phyloP scores from a whole-genome alignment of 2,329 filamentous ascomycete genomes.

The Rachicladosporium sp. region DNA sequence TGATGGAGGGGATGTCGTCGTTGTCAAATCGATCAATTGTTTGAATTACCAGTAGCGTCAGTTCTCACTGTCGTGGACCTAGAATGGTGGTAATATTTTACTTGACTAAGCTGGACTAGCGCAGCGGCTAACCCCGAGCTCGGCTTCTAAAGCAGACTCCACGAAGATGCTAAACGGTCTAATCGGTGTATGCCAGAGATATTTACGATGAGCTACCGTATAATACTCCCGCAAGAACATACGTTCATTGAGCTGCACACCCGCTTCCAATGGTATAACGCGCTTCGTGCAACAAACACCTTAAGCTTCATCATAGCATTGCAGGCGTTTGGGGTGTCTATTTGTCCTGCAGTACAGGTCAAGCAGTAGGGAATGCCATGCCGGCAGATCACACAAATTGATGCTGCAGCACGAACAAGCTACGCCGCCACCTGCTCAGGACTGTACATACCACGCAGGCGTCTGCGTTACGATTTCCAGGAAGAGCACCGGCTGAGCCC shows the following conservation, averaged over 20 bases:
- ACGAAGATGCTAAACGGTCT: too few relatives aligned
- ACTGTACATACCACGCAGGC: neutral
- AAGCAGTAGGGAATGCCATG: slow-evolving; percentile 5
- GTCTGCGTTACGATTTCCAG: neutral
- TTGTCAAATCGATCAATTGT: slow-evolving; percentile 20
- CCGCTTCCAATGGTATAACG: too few relatives aligned
- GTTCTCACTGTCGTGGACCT: neutral
- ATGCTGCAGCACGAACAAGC: slow-evolving; percentile 4
- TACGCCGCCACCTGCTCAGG: neutral
- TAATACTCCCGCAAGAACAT: neutral
- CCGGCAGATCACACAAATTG: slow-evolving; percentile 5
- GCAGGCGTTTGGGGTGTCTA: neutral
- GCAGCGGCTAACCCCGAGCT: neutral
- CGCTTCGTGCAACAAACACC: too few relatives aligned
- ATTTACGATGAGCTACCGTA: slow-evolving; percentile 1
- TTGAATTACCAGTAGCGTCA: slow-evolving; percentile 8
- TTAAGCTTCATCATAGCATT: neutral
- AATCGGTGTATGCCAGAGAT: neutral
- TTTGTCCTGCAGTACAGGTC: neutral
- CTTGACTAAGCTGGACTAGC: neutral
- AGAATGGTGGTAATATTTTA: neutral
- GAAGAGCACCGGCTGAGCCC: neutral
- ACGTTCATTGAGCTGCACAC: too few relatives aligned
- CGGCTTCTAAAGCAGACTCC: neutral
- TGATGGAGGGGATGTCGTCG: slow-evolving; percentile 1